A percentile compares a stretch with the other conserved stretches of the same genome.
These are phyloP conservation scores for Thalassiosira sp. DNA, from an alignment of 352 stramenopile genomes.

Conservation along the genomic window DNA sequence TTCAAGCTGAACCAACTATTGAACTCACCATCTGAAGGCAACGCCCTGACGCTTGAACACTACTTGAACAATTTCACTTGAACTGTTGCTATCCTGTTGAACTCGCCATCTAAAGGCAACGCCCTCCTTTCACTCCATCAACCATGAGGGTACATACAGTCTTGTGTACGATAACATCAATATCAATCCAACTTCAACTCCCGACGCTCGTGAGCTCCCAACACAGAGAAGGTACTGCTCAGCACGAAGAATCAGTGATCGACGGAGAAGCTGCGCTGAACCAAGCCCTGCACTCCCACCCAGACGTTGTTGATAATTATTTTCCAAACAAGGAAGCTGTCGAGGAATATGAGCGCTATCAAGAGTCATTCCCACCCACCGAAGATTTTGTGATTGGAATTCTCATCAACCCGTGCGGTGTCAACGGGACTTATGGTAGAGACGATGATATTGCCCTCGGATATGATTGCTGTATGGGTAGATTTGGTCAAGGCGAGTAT, in stretches of 20 bases:
- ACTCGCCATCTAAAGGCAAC: no score
- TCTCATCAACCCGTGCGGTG: slow-evolving; percentile 54
- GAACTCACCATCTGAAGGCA: no score
- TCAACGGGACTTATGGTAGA: slow-evolving; percentile 43
- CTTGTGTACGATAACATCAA: neutral
- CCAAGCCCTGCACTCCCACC: slow-evolving; percentile 31
- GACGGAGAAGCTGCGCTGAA: slow-evolving; percentile 24
- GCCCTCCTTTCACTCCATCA: neutral
- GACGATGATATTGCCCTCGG: slow-evolving; percentile 33
- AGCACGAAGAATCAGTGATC: slow-evolving; percentile 16
- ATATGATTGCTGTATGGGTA: slow-evolving; percentile 55
- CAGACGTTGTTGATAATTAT: slow-evolving; percentile 34
- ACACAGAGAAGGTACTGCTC: slow-evolving; percentile 14
- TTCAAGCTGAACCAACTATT: no score
- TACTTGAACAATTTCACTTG: no score
- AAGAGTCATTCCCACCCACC: slow-evolving; percentile 29
- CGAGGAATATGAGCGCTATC: slow-evolving; percentile 33
- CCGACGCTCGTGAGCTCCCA: neutral
- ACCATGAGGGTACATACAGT: neutral
- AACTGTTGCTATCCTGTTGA: no score
- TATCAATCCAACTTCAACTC: neutral
- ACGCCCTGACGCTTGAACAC: no score
- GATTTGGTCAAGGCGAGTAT: slow-evolving; percentile 52
- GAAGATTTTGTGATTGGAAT: slow-evolving; percentile 53
- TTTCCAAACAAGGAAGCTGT: slow-evolving; percentile 20